A percentile compares a stretch with the other conserved stretches of the same genome.
phyloP scores from a whole-genome alignment of 2,329 filamentous ascomycete genomes.

The Talaromyces sp. region DNA sequence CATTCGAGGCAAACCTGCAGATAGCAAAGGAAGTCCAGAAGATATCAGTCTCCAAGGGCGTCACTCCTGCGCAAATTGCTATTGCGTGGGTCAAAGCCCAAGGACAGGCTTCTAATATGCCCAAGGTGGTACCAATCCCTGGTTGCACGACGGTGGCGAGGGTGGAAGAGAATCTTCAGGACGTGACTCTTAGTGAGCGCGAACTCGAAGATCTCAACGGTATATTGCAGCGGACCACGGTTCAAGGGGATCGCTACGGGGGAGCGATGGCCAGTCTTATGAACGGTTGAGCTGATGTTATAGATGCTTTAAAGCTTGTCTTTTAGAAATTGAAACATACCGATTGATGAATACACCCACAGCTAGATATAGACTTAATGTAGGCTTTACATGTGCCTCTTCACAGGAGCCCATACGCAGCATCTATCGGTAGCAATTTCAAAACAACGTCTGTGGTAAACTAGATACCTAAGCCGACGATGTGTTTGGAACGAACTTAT shows the following conservation, averaged over 20 bases:
- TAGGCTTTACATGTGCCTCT: too few relatives aligned
- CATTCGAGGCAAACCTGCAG: conserved; percentile 46
- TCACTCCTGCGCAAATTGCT: conserved; percentile 42
- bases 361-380: too few relatives aligned
- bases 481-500: too few relatives aligned
- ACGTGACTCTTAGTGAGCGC: conserved; percentile 37
- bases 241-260: conserved; percentile 3
- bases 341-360: too few relatives aligned
- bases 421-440: too few relatives aligned
- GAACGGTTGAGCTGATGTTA: conserved; percentile 1
- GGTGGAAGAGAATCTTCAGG: conserved; percentile 34
- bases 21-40: conserved; percentile 42
- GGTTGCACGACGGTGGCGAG: conserved; percentile 32
- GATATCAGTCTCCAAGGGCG: conserved; percentile 39
- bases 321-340: too few relatives aligned
- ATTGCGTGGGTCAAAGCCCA: conserved; percentile 17
- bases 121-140: conserved; percentile 37
- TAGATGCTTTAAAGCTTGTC: not conserved
- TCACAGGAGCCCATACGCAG: too few relatives aligned
- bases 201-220: conserved; percentile 22
- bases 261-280: conserved; percentile 1
- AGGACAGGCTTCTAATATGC: not conserved
- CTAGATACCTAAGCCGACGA: too few relatives aligned
- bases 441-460: too few relatives aligned
- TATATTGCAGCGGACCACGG: not conserved